These are phyloP conservation scores for Suillus subalutaceus DNA, from an alignment of 768 basidiomycete genomes.

Conservation along the genomic window DNA sequence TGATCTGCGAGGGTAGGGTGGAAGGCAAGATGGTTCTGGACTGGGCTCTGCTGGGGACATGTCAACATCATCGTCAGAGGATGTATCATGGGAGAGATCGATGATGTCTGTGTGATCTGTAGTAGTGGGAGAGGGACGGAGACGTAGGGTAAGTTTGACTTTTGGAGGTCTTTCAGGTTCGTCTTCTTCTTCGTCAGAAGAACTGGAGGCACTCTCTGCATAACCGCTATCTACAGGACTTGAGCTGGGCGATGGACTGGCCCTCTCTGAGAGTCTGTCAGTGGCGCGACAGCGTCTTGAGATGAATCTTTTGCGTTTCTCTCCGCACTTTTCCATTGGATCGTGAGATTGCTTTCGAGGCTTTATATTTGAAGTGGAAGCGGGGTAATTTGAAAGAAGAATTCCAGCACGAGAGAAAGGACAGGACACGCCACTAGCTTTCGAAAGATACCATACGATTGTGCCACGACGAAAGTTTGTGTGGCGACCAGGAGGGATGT, in stretches of 20 bases:
- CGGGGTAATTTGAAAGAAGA: conserved; percentile 61
- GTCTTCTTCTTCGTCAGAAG: conserved; percentile 33
- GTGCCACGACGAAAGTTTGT: conserved; percentile 82
- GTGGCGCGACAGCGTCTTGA: conserved; percentile 1
- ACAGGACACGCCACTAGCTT: conserved; percentile 74
- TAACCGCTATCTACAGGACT: conserved; percentile 33
- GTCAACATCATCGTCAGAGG: conserved; percentile 20
- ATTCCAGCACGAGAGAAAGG: conserved; percentile 78
- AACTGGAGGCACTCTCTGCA: conserved; percentile 23
- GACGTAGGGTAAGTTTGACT: conserved; percentile 70
- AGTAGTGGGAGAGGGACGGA: conserved; percentile 44
- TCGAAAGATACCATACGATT: conserved; percentile 79
- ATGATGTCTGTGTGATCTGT: conserved; percentile 34
- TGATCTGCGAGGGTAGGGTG: conserved; percentile 59
- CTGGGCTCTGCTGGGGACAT: conserved; percentile 20
- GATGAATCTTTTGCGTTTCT: conserved; percentile 45
- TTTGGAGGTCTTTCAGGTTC: conserved; percentile 51
- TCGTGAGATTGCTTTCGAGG: conserved; percentile 18
- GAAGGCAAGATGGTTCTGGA: conserved; percentile 48
- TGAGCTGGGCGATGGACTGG: conserved; percentile 5
- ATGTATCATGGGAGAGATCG: conserved; percentile 44
- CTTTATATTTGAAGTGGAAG: conserved; percentile 49
- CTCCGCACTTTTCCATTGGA: conserved; percentile 41
- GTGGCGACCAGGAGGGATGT: conserved; percentile 29
- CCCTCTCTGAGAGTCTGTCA: conserved; percentile 3